Conservation (phyloP, 1,139 yeast species). For the Tardiomyces digboiensis region DNA sequence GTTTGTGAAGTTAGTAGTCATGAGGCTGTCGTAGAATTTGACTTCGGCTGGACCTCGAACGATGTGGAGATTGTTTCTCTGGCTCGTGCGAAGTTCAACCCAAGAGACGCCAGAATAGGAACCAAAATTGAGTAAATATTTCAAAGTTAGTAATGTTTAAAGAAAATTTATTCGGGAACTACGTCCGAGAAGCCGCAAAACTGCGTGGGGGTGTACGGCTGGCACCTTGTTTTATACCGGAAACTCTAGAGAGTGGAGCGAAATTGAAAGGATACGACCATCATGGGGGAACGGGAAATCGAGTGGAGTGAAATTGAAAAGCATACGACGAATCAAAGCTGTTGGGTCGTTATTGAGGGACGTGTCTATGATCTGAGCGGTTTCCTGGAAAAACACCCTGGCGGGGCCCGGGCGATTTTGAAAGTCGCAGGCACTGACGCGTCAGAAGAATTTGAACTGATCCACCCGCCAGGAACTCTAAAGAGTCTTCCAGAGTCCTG, state of each 20-base stretch:
- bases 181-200: too few species aligned
- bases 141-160: too few species aligned
- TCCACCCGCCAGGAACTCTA: constrained; percentile 19
- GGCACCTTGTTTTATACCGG: background rate
- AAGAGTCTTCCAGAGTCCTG: background rate
- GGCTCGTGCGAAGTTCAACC: background rate
- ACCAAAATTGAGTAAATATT: background rate
- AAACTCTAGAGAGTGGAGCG: background rate
- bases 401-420: constrained; percentile 45
- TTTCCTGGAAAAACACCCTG: constrained; percentile 47
- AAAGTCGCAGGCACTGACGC: constrained; percentile 56
- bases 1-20: background rate
- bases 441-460: constrained; percentile 37
- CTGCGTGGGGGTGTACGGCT: background rate
- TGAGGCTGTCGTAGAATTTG: background rate
- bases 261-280: background rate
- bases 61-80: background rate
- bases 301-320: constrained; percentile 33
- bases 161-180: too few species aligned
- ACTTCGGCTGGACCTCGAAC: background rate
- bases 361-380: constrained; percentile 45
- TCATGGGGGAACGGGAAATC: background rate
- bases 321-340: constrained; percentile 39
- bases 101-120: background rate
- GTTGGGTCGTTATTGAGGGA: constrained; percentile 53